phyloP scores from a whole-genome alignment of 2,329 filamentous ascomycete genomes.

The Alternaria infectoria region DNA sequence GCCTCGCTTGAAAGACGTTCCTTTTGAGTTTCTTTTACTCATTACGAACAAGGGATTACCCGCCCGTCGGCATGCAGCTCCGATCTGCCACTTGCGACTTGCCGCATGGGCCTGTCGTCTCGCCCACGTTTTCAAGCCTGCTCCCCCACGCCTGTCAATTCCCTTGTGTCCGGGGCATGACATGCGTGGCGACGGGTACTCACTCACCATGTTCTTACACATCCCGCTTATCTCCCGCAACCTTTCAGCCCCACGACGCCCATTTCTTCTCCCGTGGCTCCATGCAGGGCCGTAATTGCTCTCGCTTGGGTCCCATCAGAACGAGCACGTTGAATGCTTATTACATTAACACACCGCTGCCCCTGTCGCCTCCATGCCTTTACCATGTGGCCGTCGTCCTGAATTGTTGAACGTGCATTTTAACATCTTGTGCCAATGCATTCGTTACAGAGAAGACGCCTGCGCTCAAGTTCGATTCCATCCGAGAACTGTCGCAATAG shows the following conservation, averaged over 20 bases:
- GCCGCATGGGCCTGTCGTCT: slow-evolving; percentile 22
- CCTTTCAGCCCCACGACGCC: slow-evolving; percentile 37
- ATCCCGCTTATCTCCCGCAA: slow-evolving; percentile 29
- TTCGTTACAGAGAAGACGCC: slow-evolving; percentile 18
- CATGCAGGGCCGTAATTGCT: slow-evolving; percentile 21
- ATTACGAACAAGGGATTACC: slow-evolving; percentile 11
- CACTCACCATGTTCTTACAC: slow-evolving; percentile 13
- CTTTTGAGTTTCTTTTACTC: slow-evolving; percentile 26
- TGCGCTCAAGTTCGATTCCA: slow-evolving; percentile 16
- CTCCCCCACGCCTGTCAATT: slow-evolving; percentile 11
- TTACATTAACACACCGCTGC: slow-evolving; percentile 19
- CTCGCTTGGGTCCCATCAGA: slow-evolving; percentile 12
- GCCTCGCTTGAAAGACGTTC: slow-evolving; percentile 11
- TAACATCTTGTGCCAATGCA: slow-evolving; percentile 33
- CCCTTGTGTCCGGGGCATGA: slow-evolving; percentile 9
- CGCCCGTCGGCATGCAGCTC: slow-evolving; percentile 7
- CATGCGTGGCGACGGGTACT: slow-evolving; percentile 18
- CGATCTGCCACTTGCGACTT: slow-evolving; percentile 4
- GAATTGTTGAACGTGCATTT: slow-evolving; percentile 6
- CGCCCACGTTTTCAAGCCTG: slow-evolving; percentile 16
- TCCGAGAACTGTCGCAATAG: slow-evolving; percentile 28
- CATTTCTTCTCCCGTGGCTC: slow-evolving; percentile 23
- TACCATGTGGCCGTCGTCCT: slow-evolving; percentile 17
- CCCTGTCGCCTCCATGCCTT: slow-evolving; percentile 18
- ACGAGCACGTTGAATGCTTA: slow-evolving; percentile 8